phyloP scores from a whole-genome alignment of 2,329 filamentous ascomycete species.

The Venturia carpophila region DNA sequence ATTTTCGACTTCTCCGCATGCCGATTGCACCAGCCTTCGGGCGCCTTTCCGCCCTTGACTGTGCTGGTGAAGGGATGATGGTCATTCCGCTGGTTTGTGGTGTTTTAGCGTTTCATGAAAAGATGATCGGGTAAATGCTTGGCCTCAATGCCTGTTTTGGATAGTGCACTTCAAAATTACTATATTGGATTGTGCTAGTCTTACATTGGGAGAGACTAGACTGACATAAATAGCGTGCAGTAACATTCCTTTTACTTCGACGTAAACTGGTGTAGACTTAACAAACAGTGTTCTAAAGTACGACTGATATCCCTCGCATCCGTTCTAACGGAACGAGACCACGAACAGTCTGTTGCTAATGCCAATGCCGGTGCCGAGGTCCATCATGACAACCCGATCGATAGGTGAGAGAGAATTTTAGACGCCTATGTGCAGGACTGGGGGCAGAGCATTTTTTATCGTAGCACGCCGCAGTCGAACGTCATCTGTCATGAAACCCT shows the following conservation, averaged over 20 bases:
- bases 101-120: not conserved
- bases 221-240: not conserved
- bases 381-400: not conserved
- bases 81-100: not conserved
- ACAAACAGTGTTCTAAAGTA: not conserved
- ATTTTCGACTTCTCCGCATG: not conserved
- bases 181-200: not conserved
- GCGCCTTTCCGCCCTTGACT: not conserved
- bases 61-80: not conserved
- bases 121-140: not conserved
- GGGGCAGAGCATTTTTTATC: not conserved
- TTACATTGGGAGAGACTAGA: not conserved
- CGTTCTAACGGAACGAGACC: too few species aligned
- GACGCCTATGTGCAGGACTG: not conserved
- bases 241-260: not conserved
- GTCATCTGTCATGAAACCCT: not conserved
- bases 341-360: too few species aligned
- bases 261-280: not conserved
- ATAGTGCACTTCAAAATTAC: not conserved
- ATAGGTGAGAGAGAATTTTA: not conserved
- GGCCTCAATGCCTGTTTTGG: not conserved
- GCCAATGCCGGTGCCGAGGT: not conserved
- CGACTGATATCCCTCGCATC: not conserved
- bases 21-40: not conserved
- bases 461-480: not conserved